Base-by-base conservation (phyloP, 1,284 basidiomycete genomes). In the Trichosporon ovoides region DNA sequence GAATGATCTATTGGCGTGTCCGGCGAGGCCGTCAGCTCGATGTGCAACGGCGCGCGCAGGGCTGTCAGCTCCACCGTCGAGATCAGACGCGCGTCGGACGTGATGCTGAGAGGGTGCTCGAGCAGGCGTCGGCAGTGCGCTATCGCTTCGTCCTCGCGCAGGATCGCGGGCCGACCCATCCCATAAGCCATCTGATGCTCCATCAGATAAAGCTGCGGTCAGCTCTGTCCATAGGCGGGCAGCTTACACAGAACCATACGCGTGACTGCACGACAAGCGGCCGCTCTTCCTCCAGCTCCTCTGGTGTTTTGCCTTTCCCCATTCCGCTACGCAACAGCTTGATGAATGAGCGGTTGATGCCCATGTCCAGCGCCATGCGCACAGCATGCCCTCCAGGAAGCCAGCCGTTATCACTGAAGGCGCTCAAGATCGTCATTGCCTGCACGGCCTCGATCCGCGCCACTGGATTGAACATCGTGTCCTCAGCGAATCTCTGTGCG, bases 171-270 rank as follows among this genome's bases (percentile, higher is more conserved):
- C 22, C 92, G 85, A 7, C 92, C 92, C 31, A 89, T 93, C 5
- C 92, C 92, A 66, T 94, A 95, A 1, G 91, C 92, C 77, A 95
- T 84, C 89, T 94, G 91, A 75, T 93, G 91, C 70, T 94, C 91
- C 70, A 92, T 91, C 24, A 94, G 83, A 72, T 92, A 94, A 16
- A 93, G 80, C 73, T 74, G 49, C 2, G 2, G 54, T 55, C 34
- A 56, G 54, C 3, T 22, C 20, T 14, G 18, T 19, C n/a, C 22
- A 4, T 19, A 14, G 7, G 7, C 16, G n/a, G n/a, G n/a, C 10
- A 11, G 71, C 73, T 65, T 24, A 75, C 73, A 48, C 88, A 90
- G 71, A 93, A 91, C 90, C 90, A 95, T 3, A 86, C 89, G 36
- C 91, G 83, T 13, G 89, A 83, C 43, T 86, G 85, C 52, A 89